Percentiles rank a stretch among this genome's conserved stretches.
Conservation (phyloP, 2,329 filamentous ascomycete species). For the Raffaelea albimanens region DNA sequence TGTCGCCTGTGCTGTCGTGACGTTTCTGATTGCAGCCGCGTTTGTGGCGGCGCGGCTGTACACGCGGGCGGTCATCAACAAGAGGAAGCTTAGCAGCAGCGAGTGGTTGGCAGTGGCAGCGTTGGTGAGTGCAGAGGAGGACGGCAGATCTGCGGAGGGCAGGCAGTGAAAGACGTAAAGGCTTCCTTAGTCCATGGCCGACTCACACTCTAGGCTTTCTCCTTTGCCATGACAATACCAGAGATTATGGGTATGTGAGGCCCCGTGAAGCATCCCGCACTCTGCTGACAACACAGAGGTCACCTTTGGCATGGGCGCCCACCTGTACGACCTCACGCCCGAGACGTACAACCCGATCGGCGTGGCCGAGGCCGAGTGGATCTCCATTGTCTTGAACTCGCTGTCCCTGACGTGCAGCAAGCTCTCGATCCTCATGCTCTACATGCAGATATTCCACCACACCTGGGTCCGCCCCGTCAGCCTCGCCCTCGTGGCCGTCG, state of each 20-base stretch:
- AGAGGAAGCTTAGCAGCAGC: constrained; percentile 1
- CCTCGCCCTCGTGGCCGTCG: constrained; percentile 16
- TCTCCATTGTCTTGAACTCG: constrained; percentile 17
- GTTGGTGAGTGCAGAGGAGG: no score
- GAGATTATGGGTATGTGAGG: constrained; percentile 8
- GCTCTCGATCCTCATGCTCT: constrained; percentile 19
- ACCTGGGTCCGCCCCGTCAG: constrained; percentile 21
- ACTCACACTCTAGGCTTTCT: constrained; percentile 20
- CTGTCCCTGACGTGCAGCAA: constrained; percentile 19
- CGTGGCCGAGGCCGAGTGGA: constrained; percentile 4
- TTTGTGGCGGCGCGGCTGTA: constrained; percentile 29
- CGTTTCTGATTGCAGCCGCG: constrained; percentile 19
- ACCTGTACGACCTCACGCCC: constrained; percentile 3
- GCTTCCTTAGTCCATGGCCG: constrained; percentile 21
- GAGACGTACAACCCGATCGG: not conserved
- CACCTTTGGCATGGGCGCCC: constrained; percentile 6
- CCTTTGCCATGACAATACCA: constrained; percentile 16
- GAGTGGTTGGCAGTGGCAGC: constrained; percentile 5
- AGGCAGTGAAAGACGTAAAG: no score
- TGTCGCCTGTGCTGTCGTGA: constrained; percentile 17
- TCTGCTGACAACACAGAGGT: constrained; percentile 4
- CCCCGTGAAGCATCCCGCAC: no score
- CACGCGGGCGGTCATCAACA: constrained; percentile 15
- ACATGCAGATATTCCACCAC: constrained; percentile 19
- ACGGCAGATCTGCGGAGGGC: no score